Conservation (phyloP, 129 eudicot species). For the Helianthus tuberosus region DNA sequence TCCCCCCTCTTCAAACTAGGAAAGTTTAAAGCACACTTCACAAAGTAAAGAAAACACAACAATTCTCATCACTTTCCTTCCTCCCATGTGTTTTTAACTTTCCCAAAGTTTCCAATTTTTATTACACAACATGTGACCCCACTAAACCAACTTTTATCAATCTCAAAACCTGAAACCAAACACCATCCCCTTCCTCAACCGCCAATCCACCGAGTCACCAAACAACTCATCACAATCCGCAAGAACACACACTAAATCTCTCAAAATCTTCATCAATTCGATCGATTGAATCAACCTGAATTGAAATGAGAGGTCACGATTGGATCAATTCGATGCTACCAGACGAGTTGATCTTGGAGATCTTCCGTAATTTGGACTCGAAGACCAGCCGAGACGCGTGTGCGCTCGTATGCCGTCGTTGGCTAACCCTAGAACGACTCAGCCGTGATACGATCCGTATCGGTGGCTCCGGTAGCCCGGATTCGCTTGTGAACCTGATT, state of each 20-base stretch:
- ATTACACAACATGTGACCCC: too few species aligned
- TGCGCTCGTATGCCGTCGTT: constrained; percentile 78
- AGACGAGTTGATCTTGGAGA: constrained; percentile 72
- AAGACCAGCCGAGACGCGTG: constrained; percentile 70
- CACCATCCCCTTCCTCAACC: constrained; percentile 14
- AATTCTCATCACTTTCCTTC: too few species aligned
- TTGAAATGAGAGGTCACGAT: constrained; percentile 57
- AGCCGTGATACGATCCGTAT: constrained; percentile 87
- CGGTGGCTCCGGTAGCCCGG: constrained; percentile 78
- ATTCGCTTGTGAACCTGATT: constrained; percentile 48
- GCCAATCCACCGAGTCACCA: constrained; percentile 27
- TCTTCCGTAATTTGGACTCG: constrained; percentile 50
- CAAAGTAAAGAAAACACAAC: too few species aligned
- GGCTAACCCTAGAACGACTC: constrained; percentile 69
- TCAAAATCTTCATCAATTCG: too few species aligned
- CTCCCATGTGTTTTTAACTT: too few species aligned
- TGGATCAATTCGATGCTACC: constrained; percentile 62
- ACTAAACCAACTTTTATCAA: too few species aligned
- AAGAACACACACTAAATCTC: too few species aligned
- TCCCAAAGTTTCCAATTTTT: too few species aligned
- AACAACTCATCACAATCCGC: neutral
- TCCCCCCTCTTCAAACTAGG: too few species aligned
- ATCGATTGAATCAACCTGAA: neutral
- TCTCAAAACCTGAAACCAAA: neutral
- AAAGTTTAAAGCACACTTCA: too few species aligned